These are phyloP conservation scores for Geranium rotundifolium DNA, from an alignment of 345 rosid genomes.

Conservation along the genomic window DNA sequence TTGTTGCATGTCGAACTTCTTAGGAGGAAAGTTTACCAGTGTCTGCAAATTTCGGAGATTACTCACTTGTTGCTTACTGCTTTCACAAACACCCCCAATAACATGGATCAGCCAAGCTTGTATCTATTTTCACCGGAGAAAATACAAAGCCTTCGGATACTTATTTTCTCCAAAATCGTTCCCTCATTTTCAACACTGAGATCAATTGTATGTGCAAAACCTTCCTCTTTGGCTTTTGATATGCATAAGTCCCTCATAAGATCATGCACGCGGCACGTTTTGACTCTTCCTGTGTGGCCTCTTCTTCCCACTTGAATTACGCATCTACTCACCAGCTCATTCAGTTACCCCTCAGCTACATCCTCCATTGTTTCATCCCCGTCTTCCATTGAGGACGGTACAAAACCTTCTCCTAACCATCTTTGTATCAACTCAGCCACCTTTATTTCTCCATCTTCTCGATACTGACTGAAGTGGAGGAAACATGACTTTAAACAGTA, in stretches of 20 bases:
- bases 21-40: neutral
- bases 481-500: slow-evolving; percentile 7
- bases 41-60: neutral
- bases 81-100: neutral
- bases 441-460: neutral
- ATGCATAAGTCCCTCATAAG: slow-evolving; percentile 4
- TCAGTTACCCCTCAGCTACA: neutral
- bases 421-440: neutral
- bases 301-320: neutral
- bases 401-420: slow-evolving; percentile 8
- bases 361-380: slow-evolving; percentile 5
- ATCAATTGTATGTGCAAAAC: neutral
- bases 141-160: neutral
- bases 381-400: neutral
- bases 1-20: neutral
- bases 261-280: slow-evolving; percentile 2
- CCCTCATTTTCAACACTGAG: neutral
- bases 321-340: slow-evolving; percentile 2
- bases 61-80: neutral
- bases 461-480: slow-evolving; percentile 2
- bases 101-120: neutral
- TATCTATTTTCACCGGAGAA: neutral
- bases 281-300: neutral
- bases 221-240: slow-evolving; percentile 2
- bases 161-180: neutral